Evolutionary conservation across 2,329 filamentous ascomycete species (phyloP).

Genomic region (Ophiosphaerella herpotricha): DNA sequence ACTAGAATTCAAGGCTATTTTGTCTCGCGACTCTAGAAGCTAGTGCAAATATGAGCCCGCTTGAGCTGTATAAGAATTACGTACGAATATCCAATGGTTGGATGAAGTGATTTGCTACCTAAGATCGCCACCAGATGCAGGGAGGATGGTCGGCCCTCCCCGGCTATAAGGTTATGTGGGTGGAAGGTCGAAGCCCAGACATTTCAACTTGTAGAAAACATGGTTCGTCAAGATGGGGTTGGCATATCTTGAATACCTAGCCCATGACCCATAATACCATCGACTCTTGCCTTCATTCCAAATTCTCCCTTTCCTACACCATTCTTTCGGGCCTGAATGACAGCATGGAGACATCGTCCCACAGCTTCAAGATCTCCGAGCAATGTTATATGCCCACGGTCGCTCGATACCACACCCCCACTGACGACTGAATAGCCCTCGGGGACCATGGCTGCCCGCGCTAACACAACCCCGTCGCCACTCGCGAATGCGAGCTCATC

Average conservation of each 20-base stretch:
- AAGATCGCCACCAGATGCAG: too few relatives aligned
- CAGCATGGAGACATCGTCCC: slow-evolving; percentile 71
- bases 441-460: slow-evolving; percentile 83
- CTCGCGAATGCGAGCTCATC: slow-evolving; percentile 85
- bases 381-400: slow-evolving; percentile 85
- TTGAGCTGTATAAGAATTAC: too few relatives aligned
- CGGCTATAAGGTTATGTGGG: too few relatives aligned
- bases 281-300: slow-evolving; percentile 48
- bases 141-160: too few relatives aligned
- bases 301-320: slow-evolving; percentile 72
- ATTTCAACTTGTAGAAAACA: too few relatives aligned
- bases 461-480: slow-evolving; percentile 87
- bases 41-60: too few relatives aligned
- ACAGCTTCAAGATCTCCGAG: slow-evolving; percentile 83
- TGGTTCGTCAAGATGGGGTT: too few relatives aligned
- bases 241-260: neutral
- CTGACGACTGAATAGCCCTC: slow-evolving; percentile 74
- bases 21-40: too few relatives aligned
- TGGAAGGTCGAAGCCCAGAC: too few relatives aligned
- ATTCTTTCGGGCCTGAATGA: slow-evolving; percentile 69
- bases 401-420: slow-evolving; percentile 76
- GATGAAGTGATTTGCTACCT: too few relatives aligned
- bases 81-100: too few relatives aligned
- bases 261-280: neutral
- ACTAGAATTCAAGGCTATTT: too few relatives aligned